Base-by-base conservation (phyloP, 495 filamentous ascomycete species). In the Tuber aestivum region DNA sequence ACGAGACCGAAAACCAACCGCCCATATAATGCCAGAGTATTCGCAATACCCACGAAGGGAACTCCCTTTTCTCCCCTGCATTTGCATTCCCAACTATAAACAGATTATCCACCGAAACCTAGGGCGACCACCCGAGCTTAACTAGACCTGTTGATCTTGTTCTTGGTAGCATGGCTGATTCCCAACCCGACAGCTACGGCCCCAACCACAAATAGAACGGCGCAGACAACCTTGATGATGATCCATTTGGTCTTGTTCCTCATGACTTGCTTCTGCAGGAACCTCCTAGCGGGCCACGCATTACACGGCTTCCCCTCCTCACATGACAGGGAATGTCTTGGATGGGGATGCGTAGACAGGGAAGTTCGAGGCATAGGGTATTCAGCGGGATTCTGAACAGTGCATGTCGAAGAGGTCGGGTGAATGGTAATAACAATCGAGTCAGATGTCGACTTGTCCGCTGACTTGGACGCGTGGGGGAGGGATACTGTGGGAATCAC, bases 191-290 rank as follows among this genome's bases (percentile, higher is more conserved):
- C 70, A 3, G 82, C 82, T 44, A 83, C 82, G 8, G 82, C 82
- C 16, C 78, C 82, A 27, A 79, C 71, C 18, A 83, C 61, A 50
- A 83, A 83, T 16, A 83, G 45, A 35, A 83, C 71, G 37, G 82
- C 82, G 23, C 81, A 76, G 35, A 61, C 38, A 50, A 83, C 76
- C 71, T 83, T 83, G 70, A 83, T 74, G 20, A 75, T 78, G 27
- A 83, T 83, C 81, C 82, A 81, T 70, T 77, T 74, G 18, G 81
- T 78, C 78, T 83, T 79, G 27, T 79, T 83, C 75, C 79, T 74
- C 70, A 79, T 81, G 40, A 75, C 71, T 68, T 72, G 56, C 69
- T 83, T 83, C 56, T 83, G 79, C 65, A 78, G 73, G 45, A 81
- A 79, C 70, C 79, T 76, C 45, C 81, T 48, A 32, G 82, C 81